These are phyloP conservation scores for Ceraceosorus guamensis DNA, from an alignment of 1,284 basidiomycete genomes.

Conservation along the genomic window DNA sequence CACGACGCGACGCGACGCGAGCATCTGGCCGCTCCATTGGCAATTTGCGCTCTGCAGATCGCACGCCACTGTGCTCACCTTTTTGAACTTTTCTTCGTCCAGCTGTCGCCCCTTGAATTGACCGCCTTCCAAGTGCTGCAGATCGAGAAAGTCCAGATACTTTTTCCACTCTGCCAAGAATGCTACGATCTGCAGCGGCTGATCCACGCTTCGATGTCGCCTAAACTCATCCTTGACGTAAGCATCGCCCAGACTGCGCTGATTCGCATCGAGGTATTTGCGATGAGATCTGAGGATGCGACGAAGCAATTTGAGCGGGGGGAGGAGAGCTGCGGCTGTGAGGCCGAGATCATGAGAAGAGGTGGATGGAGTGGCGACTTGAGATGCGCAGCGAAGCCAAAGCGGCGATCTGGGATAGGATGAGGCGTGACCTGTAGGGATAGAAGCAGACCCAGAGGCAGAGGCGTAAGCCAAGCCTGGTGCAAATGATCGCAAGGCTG, in stretches of 20 bases:
- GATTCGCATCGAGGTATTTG: constrained; percentile 31
- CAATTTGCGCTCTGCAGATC: too few relatives aligned
- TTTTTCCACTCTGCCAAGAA: constrained; percentile 48
- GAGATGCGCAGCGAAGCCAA: too few relatives aligned
- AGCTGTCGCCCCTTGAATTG: constrained; percentile 2
- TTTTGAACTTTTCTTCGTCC: constrained; percentile 8
- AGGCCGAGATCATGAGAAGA: constrained; percentile 7
- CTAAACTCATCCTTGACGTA: constrained; percentile 48
- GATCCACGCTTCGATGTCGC: constrained; percentile 36
- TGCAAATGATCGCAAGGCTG: too few relatives aligned
- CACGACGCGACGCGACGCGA: too few relatives aligned
- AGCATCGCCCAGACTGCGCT: constrained; percentile 46
- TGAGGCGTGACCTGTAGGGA: too few relatives aligned
- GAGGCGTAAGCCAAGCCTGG: too few relatives aligned
- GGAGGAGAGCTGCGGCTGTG: constrained; percentile 28
- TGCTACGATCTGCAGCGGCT: constrained; percentile 45
- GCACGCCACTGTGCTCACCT: constrained; percentile 4
- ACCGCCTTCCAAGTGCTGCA: constrained; percentile 22
- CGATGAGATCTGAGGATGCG: constrained; percentile 41
- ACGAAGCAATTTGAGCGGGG: constrained; percentile 43
- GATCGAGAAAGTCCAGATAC: constrained; percentile 42
- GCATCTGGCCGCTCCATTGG: too few relatives aligned
- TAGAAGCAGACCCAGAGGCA: too few relatives aligned
- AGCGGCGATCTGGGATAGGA: too few relatives aligned
- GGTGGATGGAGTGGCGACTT: too few relatives aligned